Percentiles rank a stretch among this genome's conserved stretches.
Conservation (phyloP, 129 eudicot species). For the Cynara cardunculus region DNA sequence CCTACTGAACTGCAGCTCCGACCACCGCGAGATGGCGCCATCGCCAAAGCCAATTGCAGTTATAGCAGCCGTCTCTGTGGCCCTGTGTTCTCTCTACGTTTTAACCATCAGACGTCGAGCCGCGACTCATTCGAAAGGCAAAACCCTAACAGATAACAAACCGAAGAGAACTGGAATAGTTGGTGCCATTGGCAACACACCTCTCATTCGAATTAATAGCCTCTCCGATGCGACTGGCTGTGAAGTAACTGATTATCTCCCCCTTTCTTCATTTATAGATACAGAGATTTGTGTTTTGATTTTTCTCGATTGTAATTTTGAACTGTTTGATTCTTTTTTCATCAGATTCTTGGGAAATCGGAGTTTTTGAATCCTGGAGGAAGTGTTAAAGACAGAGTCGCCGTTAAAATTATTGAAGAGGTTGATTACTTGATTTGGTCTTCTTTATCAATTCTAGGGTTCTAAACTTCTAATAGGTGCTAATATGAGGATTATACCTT, state of each 20-base stretch:
- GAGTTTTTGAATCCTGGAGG: slow-evolving; percentile 99
- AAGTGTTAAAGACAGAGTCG: slow-evolving; percentile 97
- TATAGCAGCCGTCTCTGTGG: slow-evolving; percentile 39
- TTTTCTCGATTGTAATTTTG: background rate
- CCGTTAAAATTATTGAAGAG: slow-evolving; percentile 87
- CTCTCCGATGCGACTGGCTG: slow-evolving; percentile 97
- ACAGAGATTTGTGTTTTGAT: background rate
- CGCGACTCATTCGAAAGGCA: slow-evolving; percentile 1
- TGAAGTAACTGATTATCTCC: slow-evolving; percentile 39
- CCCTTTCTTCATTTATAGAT: background rate
- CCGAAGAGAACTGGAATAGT: slow-evolving; percentile 48
- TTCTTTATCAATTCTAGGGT: slow-evolving; percentile 3
- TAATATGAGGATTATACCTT: background rate
- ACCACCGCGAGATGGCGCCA: slow-evolving; percentile 36
- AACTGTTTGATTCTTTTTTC: background rate
- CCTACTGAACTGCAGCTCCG: slow-evolving; percentile 13
- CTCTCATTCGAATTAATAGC: slow-evolving; percentile 80
- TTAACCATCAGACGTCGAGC: slow-evolving; percentile 18
- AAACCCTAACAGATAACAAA: slow-evolving; percentile 23
- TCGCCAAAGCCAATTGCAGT: slow-evolving; percentile 36
- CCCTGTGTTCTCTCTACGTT: slow-evolving; percentile 39
- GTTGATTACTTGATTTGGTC: slow-evolving; percentile 28
- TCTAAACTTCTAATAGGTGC: slow-evolving; percentile 9
- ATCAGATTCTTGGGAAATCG: slow-evolving; percentile 84
- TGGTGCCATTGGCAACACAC: slow-evolving; percentile 86